Conservation (phyloP, 768 basidiomycete species). For the Pisolithus orientalis region DNA sequence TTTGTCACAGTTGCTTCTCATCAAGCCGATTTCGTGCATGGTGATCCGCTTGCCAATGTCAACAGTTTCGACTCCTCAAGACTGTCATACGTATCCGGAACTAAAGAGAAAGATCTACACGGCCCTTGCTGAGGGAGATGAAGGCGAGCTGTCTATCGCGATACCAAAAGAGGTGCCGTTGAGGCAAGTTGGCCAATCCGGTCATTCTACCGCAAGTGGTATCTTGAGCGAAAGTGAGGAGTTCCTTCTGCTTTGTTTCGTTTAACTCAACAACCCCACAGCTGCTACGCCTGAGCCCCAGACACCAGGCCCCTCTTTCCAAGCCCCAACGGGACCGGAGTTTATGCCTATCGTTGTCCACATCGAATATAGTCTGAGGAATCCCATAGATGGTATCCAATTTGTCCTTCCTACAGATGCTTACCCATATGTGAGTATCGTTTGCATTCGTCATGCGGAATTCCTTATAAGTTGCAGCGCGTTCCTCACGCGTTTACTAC, state of each 20-base stretch:
- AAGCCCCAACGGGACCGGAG: constrained; percentile 43
- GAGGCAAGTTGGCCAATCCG: constrained; percentile 49
- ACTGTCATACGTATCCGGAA: constrained; percentile 88
- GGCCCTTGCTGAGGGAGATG: constrained; percentile 84
- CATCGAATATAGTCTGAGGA: constrained; percentile 74
- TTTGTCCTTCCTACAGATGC: constrained; percentile 77
- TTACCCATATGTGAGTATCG: constrained; percentile 71
- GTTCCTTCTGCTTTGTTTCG: constrained; percentile 1
- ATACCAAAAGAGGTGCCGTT: constrained; percentile 70
- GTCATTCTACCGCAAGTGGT: constrained; percentile 29
- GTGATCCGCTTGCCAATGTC: constrained; percentile 68
- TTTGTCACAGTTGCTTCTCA: constrained; percentile 67
- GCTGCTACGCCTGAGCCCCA: constrained; percentile 82
- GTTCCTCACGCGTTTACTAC: constrained; percentile 92
- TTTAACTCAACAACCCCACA: constrained; percentile 19
- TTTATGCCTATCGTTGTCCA: constrained; percentile 71
- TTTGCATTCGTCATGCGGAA: constrained; percentile 1
- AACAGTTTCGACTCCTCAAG: constrained; percentile 60
- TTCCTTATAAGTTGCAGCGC: constrained; percentile 44
- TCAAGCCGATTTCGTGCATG: constrained; percentile 70
- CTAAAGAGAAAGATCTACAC: constrained; percentile 89
- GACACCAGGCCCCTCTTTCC: constrained; percentile 43
- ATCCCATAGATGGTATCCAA: constrained; percentile 80
- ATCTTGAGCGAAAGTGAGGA: constrained; percentile 53
- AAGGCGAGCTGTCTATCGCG: constrained; percentile 90